These are phyloP conservation scores for Fraxinus sp. DNA, from an alignment of 305 asterid species.

Conservation along the genomic window DNA sequence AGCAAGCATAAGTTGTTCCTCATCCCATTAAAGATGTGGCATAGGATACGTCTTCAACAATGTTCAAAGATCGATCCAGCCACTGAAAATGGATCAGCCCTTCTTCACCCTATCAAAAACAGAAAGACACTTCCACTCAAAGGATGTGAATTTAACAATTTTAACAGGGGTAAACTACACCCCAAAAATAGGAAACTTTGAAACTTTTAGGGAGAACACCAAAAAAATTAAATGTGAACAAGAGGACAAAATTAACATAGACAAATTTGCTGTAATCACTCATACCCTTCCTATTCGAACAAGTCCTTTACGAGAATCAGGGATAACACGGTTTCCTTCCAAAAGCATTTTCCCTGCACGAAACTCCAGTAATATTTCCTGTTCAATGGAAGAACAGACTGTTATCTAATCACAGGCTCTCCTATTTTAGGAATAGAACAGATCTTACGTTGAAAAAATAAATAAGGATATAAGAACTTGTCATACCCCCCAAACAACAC, in stretches of 20 bases:
- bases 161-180: neutral
- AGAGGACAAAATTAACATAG: constrained; percentile 7
- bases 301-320: constrained; percentile 95
- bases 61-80: constrained; percentile 70
- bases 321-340: constrained; percentile 75
- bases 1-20: constrained; percentile 17
- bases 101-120: constrained; percentile 71
- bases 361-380: constrained; percentile 78
- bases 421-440: neutral
- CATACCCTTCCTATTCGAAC: constrained; percentile 91
- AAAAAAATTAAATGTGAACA: constrained; percentile 12
- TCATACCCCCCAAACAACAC: neutral
- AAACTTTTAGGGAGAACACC: neutral
- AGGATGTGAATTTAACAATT: neutral
- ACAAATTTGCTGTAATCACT: neutral
- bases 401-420: constrained; percentile 4
- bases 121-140: constrained; percentile 10
- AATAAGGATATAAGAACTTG: neutral
- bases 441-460: neutral
- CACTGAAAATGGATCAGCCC: constrained; percentile 89
- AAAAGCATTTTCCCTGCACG: constrained; percentile 92
- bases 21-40: constrained; percentile 13
- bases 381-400: constrained; percentile 24
- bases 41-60: constrained; percentile 86
- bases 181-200: neutral